Evolutionary conservation across 257 asterid genomes (phyloP), one percentile per base, ranked within the genome.

Genomic region (Cynanchum wilfordii): DNA sequence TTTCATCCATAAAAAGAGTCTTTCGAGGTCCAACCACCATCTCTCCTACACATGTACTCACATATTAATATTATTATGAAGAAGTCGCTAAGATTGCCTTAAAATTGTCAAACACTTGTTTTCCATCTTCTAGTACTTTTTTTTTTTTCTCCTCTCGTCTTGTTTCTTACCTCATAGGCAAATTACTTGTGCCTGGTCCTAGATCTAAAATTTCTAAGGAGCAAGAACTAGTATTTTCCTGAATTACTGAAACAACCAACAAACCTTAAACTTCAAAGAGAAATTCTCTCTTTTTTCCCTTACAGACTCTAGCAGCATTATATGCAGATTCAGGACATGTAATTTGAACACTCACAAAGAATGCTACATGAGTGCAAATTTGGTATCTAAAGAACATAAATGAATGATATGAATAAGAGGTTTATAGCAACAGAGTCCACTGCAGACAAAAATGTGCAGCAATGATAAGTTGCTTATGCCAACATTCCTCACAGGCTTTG

Each of bases 1-100:
- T 92, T 81, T 92, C 97, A 86, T 92, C 98, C 98, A 92, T 90
- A 73, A 90, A 90, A 71, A 88, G 90, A 29, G 98, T 92, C 84
- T 90, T 92, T 51, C 92, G 84, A 45, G 98, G 98, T 40, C 97
- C 98, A 36, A 92, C 96, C 72, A 90, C 90, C 97, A 90, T 88
- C 83, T 90, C 98, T 75, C 98, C 96, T 92, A 82, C 73, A 76
- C 60, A 60, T n/a, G 57, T 22, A 44, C 13, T 8, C 9, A 40
- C 27, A 60, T 24, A 54, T 36, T 25, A 63, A 7, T 13, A 57
- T 60, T 13, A 57, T 60, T 60, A 44, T 4, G 52, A 1, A 25
- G 19, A 17, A 15, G 24, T 7, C 22, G 10, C 49, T 20, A 47
- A 16, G 44, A n/a, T 62, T 7, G 40, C 50, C 50, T 17, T 25